Base-by-base conservation (phyloP, 2,329 filamentous ascomycete genomes). In the Penicillium vulpinum region DNA sequence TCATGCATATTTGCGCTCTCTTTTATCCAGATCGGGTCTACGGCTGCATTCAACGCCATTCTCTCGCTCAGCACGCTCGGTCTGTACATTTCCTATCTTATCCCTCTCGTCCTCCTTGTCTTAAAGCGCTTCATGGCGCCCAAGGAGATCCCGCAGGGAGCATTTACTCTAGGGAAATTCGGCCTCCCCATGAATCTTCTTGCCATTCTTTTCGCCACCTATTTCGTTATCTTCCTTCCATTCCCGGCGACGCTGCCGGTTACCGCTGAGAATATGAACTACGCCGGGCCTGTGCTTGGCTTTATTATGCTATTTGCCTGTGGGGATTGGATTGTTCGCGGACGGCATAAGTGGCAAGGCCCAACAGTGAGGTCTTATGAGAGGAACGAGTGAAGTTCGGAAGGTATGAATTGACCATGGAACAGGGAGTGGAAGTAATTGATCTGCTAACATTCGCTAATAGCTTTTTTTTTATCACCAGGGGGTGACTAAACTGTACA, bases 31-130 rank as follows among this genome's bases (percentile, higher is more conserved):
- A 76, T 82, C 43, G 80, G 77, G 33, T 80, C 75, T 18, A 68
- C 73, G 10, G 73, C 75, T 21, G 81, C 80, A 7, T 82, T 83
- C 69, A 81, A 82, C 64, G 79, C 78, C 54, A 78, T 83, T 60
- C 73, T 80, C n/a, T 81, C 80, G 2, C 71, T 84, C 11, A 76
- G 76, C 13, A 73, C 80, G 41, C 76, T 75, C 40, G 77, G 77
- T 6, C 74, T 83, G 16, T 77, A 83, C 24, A 75, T 75, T 48
- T 81, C 79, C 24, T 83, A 83, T 64, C 73, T 82, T 49, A 74
- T 82, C 21, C 60, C 62, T 10, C 76, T 80, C 44, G 59, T 70
- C n/a, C 76, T 65, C 11, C 58, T 78, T 40, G 39, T 66, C n/a
- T 28, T 56, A 5, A 67, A 66, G 58, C 60, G 65, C 0, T 35